Base-by-base conservation (phyloP, 345 rosid genomes). In the Linum lewisii region DNA sequence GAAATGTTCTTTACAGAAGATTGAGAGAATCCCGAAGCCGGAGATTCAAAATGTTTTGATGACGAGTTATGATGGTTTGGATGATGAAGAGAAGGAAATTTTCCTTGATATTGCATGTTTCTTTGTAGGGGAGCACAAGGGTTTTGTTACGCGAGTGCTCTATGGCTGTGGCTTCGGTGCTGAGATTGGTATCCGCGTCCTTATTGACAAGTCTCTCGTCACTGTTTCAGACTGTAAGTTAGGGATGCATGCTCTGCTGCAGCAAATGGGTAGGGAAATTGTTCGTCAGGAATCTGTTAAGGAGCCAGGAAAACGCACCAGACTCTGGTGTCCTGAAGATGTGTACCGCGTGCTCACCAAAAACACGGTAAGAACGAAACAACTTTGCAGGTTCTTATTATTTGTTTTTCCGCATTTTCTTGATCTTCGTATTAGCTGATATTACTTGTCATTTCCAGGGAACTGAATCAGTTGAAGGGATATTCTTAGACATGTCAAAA, bases 391-490 rank as follows among this genome's bases (percentile, higher is more conserved):
- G 20, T 47, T 14, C 16, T 13, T 14, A 47, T 47, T 2, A 19
- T 51, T n/a, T 51, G 24, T 15, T 19, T 51, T n/a, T 20, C 53
- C 6, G 21, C 53, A 51, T 18, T n/a, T 51, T 10, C 1, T 15
- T n/a, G 14, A 18, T 7, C n/a, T n/a, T 18, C 6, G 19, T 51
- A 10, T 18, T 7, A 52, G 21, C 23, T 49, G 52, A 49, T 16
- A 9, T 23, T 19, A 10, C 22, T n/a, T 2, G 21, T 19, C 7
- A 14, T 21, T 52, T n/a, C 14, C 37, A 71, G 70, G 75, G 53
- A 7, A 50, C 55, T 4, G 18, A 21, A 21, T 21, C 4, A 20
- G 9, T 66, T 21, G 63, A 61, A 51, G 67, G 60, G 25, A 47
- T 71, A 23, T 56, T 42, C 21, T 42, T 66, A 7, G 44, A 14